phyloP scores from a whole-genome alignment of 805 yeast species.

The Kazachstania bromeliacearum region DNA sequence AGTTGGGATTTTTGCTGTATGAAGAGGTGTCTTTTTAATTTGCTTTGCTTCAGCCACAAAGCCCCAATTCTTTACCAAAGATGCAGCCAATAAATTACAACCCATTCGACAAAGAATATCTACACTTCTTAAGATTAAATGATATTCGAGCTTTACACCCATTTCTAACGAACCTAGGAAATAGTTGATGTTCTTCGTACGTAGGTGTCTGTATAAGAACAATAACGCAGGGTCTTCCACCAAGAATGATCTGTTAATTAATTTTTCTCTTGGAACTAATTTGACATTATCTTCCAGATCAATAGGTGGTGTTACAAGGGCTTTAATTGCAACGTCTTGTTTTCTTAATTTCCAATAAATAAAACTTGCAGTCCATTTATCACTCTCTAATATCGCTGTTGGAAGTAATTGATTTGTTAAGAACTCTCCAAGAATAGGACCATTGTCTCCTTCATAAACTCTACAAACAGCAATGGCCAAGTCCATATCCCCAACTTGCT shows the following conservation, averaged over 20 bases:
- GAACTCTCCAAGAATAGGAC: constrained; percentile 41
- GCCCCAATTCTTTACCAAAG: constrained; percentile 58
- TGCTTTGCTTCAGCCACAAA: constrained; percentile 31
- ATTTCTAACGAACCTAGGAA: constrained; percentile 38
- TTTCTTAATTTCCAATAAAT: constrained; percentile 57
- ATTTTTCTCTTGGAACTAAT: constrained; percentile 25
- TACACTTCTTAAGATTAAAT: constrained; percentile 52
- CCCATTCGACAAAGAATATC: constrained; percentile 80
- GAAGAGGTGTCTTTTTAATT: constrained; percentile 1
- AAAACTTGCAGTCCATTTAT: constrained; percentile 79
- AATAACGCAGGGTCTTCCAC: constrained; percentile 79
- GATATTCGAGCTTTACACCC: constrained; percentile 43
- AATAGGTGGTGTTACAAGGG: constrained; percentile 50
- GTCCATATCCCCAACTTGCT: constrained; percentile 55
- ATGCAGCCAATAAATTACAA: constrained; percentile 67
- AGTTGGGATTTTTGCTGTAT: constrained; percentile 1
- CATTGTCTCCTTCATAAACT: constrained; percentile 55
- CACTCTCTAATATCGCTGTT: constrained; percentile 48
- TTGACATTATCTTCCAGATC: constrained; percentile 27
- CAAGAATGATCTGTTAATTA: constrained; percentile 36
- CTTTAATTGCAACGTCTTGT: constrained; percentile 46
- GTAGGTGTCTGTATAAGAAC: constrained; percentile 51
- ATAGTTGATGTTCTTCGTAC: constrained; percentile 43
- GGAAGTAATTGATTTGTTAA: constrained; percentile 47
- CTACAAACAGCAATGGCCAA: constrained; percentile 78